Base-by-base conservation (phyloP, 495 filamentous ascomycete genomes). In the Daldinia grandis region DNA sequence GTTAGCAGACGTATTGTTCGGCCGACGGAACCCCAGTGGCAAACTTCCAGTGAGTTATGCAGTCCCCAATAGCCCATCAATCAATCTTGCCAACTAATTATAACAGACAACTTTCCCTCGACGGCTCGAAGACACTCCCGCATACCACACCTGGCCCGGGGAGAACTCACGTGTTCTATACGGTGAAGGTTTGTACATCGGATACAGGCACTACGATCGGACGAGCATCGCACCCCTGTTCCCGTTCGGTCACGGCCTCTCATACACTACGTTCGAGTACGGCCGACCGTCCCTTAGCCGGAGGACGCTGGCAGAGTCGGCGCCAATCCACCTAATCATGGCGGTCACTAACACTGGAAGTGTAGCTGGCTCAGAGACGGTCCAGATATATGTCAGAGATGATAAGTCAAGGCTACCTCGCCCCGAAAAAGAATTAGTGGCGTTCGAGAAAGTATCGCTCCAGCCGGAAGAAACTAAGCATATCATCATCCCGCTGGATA, bases 1-100 rank as follows among this genome's bases (percentile, higher is more conserved):
- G 1, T 79, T 99, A 12, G 86, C 88, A 0, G 94, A 97, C 76
- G 89, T 98, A 19, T 83, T 99, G 2, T 95, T 97, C 64, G 95
- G 95, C 4, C 85, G 88, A 10, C 83, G 87, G 21, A 95, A 94
- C 75, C 94, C 94, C 6, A 95, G 91, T 58, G 95, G 95, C 1
- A 92, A 92, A 40, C 85, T 98, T 9, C 95, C 95, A 14, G 89
- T 84, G 72, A 65, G 79, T 58, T 19, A 38, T 27, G 33, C 7
- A 30, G 21, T n/a, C 49, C 17, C 5, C 1, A 38, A 28, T 21
- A 33, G 40, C 9, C 3, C 8, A 51, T 27, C 27, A 15, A 31
- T 35, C 17, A 15, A 31, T 35, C 17, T 37, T 25, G 31, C 33
- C 28, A n/a, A 72, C 51, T 84, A 82, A 75, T 77, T 17, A 51